Evolutionary conservation across 805 yeast species (phyloP), one percentile per base, ranked within the genome.

Genomic region (Barnettozyma siamensis): DNA sequence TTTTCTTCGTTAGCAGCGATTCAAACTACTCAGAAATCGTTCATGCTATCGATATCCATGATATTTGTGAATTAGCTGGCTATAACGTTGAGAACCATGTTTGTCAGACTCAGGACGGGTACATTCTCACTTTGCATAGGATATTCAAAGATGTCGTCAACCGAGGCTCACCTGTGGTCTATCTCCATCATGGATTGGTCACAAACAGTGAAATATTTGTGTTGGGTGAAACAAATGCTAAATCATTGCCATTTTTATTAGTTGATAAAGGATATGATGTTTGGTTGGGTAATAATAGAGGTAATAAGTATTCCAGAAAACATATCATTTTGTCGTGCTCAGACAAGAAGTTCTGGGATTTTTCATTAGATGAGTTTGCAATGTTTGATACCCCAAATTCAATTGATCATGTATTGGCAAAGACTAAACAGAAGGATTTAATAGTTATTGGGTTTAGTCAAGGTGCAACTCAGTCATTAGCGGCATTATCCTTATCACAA

Each of bases 391-490:
- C 91, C 33, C 97, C 98, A 2, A 80, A 84, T 56, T 73, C 88
- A 5, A 80, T 89, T 30, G 80, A 83, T 52, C 86, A 84, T 59
- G 75, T 88, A 10, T 62, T 89, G 44, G 59, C 70, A 2, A 63
- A 65, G 31, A 76, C 88, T 54, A 44, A 58, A 56, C 46, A 57
- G 53, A 88, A 78, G 72, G 53, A 64, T 16, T 62, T 89, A 32
- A 75, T 80, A 1, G 89, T 88, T 55, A 74, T 91, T 50, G 98
- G 97, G 1, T 91, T 91, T 55, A 80, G 89, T 33, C 98, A 89
- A 62, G 98, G 98, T 16, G 80, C 95, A 0, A 95, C 97, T 1
- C 96, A 91, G 60, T 88, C 89, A 30, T 81, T 89, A 58, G 96
- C 96, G 0, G 75, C 95, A 11, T 66, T 88, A n/a, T 76, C 94